Conservation (phyloP, 2,329 filamentous ascomycete genomes). For the Diaporthe capsici region DNA sequence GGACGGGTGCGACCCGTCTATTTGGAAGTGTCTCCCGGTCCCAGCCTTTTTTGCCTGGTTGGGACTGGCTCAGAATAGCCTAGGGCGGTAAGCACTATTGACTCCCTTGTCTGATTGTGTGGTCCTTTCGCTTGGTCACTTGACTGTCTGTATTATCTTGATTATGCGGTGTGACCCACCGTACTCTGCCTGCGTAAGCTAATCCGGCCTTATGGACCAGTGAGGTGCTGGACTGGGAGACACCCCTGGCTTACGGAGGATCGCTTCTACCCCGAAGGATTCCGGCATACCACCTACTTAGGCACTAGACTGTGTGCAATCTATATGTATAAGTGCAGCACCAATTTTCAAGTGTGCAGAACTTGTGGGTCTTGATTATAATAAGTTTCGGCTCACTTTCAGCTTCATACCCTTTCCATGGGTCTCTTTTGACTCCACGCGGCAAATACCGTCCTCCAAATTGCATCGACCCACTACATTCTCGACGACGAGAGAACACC, state of each 20-base stretch:
- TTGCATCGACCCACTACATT: background rate
- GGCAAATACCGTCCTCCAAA: background rate
- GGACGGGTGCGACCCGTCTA: constrained; percentile 11
- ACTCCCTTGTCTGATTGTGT: background rate
- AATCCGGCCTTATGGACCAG: background rate
- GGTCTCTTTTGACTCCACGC: background rate
- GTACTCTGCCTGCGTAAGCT: background rate
- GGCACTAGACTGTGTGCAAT: background rate
- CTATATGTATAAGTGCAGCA: background rate
- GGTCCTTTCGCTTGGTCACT: background rate
- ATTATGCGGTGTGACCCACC: constrained; percentile 30
- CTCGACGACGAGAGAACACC: background rate
- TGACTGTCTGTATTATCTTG: constrained; percentile 4
- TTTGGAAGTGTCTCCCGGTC: background rate
- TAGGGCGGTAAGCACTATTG: constrained; percentile 34
- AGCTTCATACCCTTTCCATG: background rate
- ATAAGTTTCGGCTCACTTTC: background rate
- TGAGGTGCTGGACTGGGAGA: background rate
- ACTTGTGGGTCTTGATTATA: constrained; percentile 5
- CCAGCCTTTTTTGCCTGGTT: background rate
- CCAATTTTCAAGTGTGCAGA: background rate
- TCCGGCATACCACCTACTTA: constrained; percentile 10
- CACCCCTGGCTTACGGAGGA: constrained; percentile 11
- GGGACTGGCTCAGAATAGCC: background rate
- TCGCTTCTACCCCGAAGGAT: constrained; percentile 17